phyloP scores from a whole-genome alignment of 805 yeast genomes.

The Lachancea meyersii region DNA sequence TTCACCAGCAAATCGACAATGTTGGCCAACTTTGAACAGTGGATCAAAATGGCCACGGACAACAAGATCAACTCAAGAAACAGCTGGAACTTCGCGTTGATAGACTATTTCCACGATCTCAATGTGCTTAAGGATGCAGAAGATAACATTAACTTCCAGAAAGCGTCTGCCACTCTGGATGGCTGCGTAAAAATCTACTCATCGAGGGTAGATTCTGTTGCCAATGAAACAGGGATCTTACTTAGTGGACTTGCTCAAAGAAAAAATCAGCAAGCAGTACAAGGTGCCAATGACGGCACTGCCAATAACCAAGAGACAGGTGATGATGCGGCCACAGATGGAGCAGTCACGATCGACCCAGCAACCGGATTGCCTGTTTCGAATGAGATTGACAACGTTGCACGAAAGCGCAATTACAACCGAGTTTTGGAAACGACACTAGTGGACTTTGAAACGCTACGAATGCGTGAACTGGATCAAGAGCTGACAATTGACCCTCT shows the following conservation, averaged over 20 bases:
- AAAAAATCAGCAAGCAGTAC: slow-evolving; percentile 20
- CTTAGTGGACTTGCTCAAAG: slow-evolving; percentile 64
- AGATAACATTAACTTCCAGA: slow-evolving; percentile 74
- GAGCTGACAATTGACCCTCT: slow-evolving; percentile 67
- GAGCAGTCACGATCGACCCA: slow-evolving; percentile 30
- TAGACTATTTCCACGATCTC: slow-evolving; percentile 85
- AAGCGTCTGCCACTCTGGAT: slow-evolving; percentile 85
- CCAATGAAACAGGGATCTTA: slow-evolving; percentile 80
- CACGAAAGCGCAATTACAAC: slow-evolving; percentile 26
- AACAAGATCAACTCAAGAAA: slow-evolving; percentile 79
- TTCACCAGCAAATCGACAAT: slow-evolving; percentile 36
- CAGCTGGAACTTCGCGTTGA: slow-evolving; percentile 86
- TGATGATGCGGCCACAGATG: slow-evolving; percentile 12
- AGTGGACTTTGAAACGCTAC: slow-evolving; percentile 45
- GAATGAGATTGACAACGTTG: slow-evolving; percentile 21
- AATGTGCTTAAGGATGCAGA: slow-evolving; percentile 69
- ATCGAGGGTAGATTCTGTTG: slow-evolving; percentile 86
- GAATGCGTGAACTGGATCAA: slow-evolving; percentile 52
- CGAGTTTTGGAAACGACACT: slow-evolving; percentile 39
- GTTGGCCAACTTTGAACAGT: slow-evolving; percentile 60
- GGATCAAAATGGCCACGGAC: slow-evolving; percentile 79
- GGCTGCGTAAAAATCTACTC: slow-evolving; percentile 93
- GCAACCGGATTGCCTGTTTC: slow-evolving; percentile 31
- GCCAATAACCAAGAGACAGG: slow-evolving; percentile 12
- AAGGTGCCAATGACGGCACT: slow-evolving; percentile 23